Evolutionary conservation across 176 grass and related monocot genomes (phyloP).

Genomic region (Pontederia paniculata): DNA sequence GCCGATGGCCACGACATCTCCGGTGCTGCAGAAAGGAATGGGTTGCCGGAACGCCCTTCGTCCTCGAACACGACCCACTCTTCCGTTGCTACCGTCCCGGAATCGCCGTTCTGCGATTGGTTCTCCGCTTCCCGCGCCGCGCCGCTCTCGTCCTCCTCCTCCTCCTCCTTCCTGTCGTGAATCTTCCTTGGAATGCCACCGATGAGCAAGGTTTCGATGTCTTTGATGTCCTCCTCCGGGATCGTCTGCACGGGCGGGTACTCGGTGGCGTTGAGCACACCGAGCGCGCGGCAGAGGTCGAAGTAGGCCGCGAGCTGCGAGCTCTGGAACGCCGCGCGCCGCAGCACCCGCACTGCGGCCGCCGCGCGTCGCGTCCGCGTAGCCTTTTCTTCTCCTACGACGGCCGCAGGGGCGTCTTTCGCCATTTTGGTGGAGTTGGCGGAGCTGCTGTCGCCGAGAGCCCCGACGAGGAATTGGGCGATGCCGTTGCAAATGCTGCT

Average conservation of each 20-base stretch:
- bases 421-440: too few relatives aligned
- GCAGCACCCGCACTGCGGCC: conserved; percentile 49
- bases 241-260: conserved; percentile 48
- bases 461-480: conserved; percentile 43
- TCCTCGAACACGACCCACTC: conserved; percentile 85
- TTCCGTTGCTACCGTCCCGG: conserved; percentile 30
- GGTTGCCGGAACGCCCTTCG: conserved; percentile 28
- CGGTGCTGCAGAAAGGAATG: not conserved
- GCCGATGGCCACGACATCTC: not conserved
- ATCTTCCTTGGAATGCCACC: not conserved
- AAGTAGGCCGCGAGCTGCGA: conserved; percentile 54
- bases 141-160: too few relatives aligned
- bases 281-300: conserved; percentile 49
- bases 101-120: not conserved
- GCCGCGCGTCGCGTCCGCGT: conserved; percentile 28
- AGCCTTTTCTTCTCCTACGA: conserved; percentile 12
- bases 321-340: conserved; percentile 44
- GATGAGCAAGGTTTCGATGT: not conserved
- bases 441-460: conserved; percentile 22
- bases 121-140: not conserved
- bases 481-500: conserved; percentile 70
- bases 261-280: conserved; percentile 55
- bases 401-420: not conserved
- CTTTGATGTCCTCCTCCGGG: conserved; percentile 19
- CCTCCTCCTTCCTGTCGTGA: not conserved